These are phyloP conservation scores for Hydnum rufescens DNA, from an alignment of 768 basidiomycete species.

Conservation along the genomic window DNA sequence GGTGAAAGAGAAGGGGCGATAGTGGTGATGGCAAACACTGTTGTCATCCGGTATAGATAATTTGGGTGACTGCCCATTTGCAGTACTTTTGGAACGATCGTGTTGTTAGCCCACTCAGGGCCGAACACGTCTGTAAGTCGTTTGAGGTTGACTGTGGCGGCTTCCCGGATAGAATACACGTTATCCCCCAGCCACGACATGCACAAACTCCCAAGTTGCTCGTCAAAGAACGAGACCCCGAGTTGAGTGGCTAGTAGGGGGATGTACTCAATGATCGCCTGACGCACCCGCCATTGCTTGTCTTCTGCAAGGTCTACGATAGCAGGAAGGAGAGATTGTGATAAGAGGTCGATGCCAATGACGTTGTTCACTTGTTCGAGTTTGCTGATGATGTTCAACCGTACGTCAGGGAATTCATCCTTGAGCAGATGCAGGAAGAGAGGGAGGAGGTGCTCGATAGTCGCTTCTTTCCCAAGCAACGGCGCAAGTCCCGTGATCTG, in stretches of 20 bases:
- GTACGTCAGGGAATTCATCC: conserved; percentile 96
- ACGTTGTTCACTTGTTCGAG: conserved; percentile 89
- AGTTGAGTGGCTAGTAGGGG: conserved; percentile 97
- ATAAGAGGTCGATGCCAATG: conserved; percentile 91
- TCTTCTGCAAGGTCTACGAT: conserved; percentile 97
- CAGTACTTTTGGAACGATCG: conserved; percentile 93
- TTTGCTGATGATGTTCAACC: conserved; percentile 96
- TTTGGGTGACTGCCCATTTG: conserved; percentile 95
- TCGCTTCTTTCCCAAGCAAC: conserved; percentile 77
- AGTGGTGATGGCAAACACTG: conserved; percentile 95
- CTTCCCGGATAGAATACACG: conserved; percentile 94
- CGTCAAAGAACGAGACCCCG: conserved; percentile 92
- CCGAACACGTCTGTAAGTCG: conserved; percentile 97
- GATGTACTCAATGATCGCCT: conserved; percentile 98
- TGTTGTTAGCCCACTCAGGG: conserved; percentile 85
- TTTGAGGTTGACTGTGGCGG: conserved; percentile 92
- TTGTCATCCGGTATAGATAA: conserved; percentile 96
- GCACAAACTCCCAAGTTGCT: conserved; percentile 87
- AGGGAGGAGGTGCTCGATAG: conserved; percentile 90
- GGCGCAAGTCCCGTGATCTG: conserved; percentile 95
- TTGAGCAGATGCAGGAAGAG: conserved; percentile 91
- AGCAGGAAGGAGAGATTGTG: conserved; percentile 87
- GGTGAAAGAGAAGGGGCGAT: conserved; percentile 78
- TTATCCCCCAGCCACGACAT: conserved; percentile 99
- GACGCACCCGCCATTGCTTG: conserved; percentile 98